phyloP scores from a whole-genome alignment of 2,329 filamentous ascomycete species.

The Talaromyces verruculosus region DNA sequence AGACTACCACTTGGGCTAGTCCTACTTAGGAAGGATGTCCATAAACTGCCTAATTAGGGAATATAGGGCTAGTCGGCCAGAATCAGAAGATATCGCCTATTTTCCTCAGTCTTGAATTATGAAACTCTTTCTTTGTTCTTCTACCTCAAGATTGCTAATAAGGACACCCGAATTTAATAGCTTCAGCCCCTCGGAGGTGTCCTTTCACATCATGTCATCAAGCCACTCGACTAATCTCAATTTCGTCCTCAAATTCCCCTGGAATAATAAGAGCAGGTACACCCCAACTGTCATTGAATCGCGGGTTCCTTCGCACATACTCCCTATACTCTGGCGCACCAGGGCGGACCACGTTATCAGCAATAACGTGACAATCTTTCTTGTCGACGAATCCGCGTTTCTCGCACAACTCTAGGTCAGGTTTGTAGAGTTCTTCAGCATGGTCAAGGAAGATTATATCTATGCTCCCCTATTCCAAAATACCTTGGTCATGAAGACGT shows the following conservation, averaged over 20 bases:
- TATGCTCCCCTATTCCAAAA: neutral
- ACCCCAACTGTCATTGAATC: neutral
- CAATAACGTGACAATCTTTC: neutral
- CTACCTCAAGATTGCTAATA: too few relatives aligned
- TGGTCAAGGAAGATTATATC: neutral
- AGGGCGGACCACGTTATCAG: neutral
- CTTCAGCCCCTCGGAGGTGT: neutral
- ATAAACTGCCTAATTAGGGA: neutral
- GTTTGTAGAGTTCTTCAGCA: neutral
- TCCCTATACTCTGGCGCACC: neutral
- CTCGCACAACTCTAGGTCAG: neutral
- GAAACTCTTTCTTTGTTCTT: too few relatives aligned
- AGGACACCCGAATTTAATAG: too few relatives aligned
- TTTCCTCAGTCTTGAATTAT: neutral
- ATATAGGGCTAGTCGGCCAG: neutral
- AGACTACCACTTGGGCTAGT: too few relatives aligned
- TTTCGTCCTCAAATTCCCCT: neutral
- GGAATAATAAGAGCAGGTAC: neutral
- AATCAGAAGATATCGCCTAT: neutral
- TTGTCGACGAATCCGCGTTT: neutral
- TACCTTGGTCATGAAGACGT: neutral
- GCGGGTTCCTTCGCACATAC: neutral
- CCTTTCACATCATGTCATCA: neutral
- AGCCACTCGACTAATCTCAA: neutral
- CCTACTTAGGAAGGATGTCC: neutral